A percentile compares a stretch with the other conserved stretches of the same genome.
phyloP scores from a whole-genome alignment of 2,329 filamentous ascomycete genomes.

The Teratosphaeriaceae sp. region DNA sequence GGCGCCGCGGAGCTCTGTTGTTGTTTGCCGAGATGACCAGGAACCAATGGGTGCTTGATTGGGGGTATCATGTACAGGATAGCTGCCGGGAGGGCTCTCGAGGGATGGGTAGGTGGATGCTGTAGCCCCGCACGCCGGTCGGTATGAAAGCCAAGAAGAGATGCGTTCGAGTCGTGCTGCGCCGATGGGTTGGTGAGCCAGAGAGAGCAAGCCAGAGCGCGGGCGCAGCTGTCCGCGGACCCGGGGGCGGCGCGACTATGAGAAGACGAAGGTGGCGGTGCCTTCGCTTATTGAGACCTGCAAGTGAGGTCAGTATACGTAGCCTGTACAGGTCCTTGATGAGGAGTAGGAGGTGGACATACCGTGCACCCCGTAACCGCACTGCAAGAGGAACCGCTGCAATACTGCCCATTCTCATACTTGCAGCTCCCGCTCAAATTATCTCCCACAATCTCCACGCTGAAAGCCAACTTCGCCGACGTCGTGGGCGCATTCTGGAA shows the following conservation, averaged over 20 bases:
- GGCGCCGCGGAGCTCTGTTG: not conserved
- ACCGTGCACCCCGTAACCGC: constrained; percentile 68
- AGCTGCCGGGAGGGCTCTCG: constrained; percentile 3
- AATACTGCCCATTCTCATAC: constrained; percentile 59
- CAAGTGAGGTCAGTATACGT: no score
- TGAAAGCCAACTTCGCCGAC: constrained; percentile 63
- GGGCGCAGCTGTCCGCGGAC: constrained; percentile 5
- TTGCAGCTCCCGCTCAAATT: constrained; percentile 54
- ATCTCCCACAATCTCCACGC: constrained; percentile 69
- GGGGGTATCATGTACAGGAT: constrained; percentile 19
- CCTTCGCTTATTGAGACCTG: constrained; percentile 46
- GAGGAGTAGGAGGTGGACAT: no score
- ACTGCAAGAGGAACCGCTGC: constrained; percentile 44
- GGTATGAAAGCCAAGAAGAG: not conserved
- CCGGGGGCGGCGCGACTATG: constrained; percentile 11
- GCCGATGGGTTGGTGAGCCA: not conserved
- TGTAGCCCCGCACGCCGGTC: constrained; percentile 1
- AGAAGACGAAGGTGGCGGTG: constrained; percentile 43
- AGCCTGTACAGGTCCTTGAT: no score
- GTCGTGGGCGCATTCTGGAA: constrained; percentile 79
- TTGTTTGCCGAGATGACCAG: not conserved
- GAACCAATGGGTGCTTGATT: not conserved
- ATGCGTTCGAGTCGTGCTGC: not conserved
- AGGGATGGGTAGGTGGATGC: not conserved
- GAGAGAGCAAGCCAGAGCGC: not conserved